Evolutionary conservation across 1,284 basidiomycete species (phyloP), one percentile per base, ranked within the genome.

Genomic region (Filobasidium uniguttulatum): DNA sequence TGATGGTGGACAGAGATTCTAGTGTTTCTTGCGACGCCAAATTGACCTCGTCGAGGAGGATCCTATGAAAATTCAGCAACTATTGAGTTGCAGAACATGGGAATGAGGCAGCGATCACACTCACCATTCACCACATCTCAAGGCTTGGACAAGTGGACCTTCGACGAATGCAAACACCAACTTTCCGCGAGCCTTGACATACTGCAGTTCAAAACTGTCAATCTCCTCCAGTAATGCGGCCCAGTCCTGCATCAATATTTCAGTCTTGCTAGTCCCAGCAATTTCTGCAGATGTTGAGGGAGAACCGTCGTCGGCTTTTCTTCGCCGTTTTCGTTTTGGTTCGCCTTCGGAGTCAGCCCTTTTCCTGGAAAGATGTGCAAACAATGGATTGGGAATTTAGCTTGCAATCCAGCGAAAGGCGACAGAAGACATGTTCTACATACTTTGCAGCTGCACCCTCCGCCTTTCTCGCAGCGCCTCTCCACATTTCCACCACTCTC

Each of bases 11-110:
- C 29, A 99, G 80, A 47, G 86, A 90, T 68, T 98, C 94, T 41
- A 98, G 75, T 0, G 93, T 97, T 71, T 98, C 94, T 28, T 90
- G 75, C 40, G 85, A 87, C 1, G 93, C 91, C 20, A 99, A 72
- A 63, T 98, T 98, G 67, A 98, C 82, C 70, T 98, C 94, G 61
- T 99, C 94, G 4, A 99, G 79, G 20, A 99, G 72, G 33, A 98
- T 79, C 86, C 86, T 90, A n/a, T 47, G n/a, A 10, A 45, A 40
- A n/a, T 4, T 5, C 4, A 40, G 5, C 37, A 19, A 40, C 15
- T 19, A 40, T n/a, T 33, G 31, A 33, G 31, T n/a, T 33, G 31
- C 9, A n/a, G n/a, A 9, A n/a, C 31, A 10, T 22, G 8, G 14
- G n/a, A 20, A 30, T n/a, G 17, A 5, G 8, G n/a, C 15, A 15